These are phyloP conservation scores for Phalaenopsis hybrid DNA, from an alignment of 116 monocot species.

Conservation along the genomic window DNA sequence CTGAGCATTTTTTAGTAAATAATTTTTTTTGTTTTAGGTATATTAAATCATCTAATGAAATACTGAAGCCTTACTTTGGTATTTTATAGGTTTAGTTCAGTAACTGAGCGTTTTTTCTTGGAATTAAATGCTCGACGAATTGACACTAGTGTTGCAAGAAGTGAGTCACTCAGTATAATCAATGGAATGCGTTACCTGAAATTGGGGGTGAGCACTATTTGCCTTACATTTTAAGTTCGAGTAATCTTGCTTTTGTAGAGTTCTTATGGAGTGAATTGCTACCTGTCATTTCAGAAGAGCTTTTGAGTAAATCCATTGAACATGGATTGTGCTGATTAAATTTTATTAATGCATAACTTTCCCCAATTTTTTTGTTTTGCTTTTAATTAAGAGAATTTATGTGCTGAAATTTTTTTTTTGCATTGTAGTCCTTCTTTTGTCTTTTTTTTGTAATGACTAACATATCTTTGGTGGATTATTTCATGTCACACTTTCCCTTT, in stretches of 20 bases:
- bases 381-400: not conserved
- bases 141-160: slow-evolving; percentile 84
- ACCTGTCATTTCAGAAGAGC: not conserved
- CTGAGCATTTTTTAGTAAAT: not conserved
- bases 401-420: not conserved
- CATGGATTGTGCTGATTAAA: not conserved
- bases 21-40: not conserved
- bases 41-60: not conserved
- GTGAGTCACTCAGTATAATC: slow-evolving; percentile 97
- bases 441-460: not conserved
- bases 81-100: slow-evolving; percentile 85
- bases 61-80: slow-evolving; percentile 1
- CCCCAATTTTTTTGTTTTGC: not conserved
- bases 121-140: slow-evolving; percentile 83
- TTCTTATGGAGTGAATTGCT: not conserved
- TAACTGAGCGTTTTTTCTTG: slow-evolving; percentile 97
- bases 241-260: not conserved
- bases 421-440: not conserved
- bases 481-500: not conserved
- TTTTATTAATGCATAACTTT: not conserved
- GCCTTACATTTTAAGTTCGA: slow-evolving; percentile 3
- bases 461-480: not conserved
- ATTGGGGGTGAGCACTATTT: slow-evolving; percentile 71
- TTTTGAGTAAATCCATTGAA: not conserved
- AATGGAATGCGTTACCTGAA: slow-evolving; percentile 99